phyloP scores from a whole-genome alignment of 2,329 filamentous ascomycete genomes.

The Aspergillus ruber region DNA sequence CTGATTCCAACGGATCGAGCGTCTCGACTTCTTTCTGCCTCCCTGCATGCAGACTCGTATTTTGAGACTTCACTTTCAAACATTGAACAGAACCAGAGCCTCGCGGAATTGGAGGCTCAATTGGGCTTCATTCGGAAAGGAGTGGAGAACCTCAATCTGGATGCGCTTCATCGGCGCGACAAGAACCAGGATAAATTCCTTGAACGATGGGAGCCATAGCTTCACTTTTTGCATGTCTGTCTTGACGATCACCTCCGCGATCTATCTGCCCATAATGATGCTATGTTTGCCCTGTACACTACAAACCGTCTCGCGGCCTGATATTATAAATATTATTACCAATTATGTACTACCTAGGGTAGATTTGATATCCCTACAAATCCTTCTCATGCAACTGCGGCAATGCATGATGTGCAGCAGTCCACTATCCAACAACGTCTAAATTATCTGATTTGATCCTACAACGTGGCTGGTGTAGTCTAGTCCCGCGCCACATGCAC shows the following conservation, averaged over 20 bases:
- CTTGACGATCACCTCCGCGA: no score
- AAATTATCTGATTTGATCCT: constrained; percentile 1
- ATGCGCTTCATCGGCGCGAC: constrained; percentile 27
- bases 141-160: constrained; percentile 27
- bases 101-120: constrained; percentile 25
- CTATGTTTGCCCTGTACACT: not conserved
- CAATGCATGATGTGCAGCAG: not conserved
- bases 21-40: constrained; percentile 24
- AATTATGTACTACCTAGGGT: no score
- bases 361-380: no score
- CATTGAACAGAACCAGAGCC: constrained; percentile 18
- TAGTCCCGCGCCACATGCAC: constrained; percentile 3
- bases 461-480: constrained; percentile 3
- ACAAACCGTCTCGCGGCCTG: not conserved
- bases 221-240: not conserved
- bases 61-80: constrained; percentile 23
- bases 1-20: constrained; percentile 26
- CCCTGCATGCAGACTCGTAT: constrained; percentile 23
- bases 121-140: constrained; percentile 26
- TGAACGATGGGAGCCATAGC: constrained; percentile 24
- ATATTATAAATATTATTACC: not conserved
- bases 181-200: constrained; percentile 25
- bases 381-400: not conserved
- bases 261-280: not conserved
- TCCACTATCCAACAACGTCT: not conserved